These are phyloP conservation scores for Bondarzewia mesenterica DNA, from an alignment of 1,284 basidiomycete species.

Conservation along the genomic window DNA sequence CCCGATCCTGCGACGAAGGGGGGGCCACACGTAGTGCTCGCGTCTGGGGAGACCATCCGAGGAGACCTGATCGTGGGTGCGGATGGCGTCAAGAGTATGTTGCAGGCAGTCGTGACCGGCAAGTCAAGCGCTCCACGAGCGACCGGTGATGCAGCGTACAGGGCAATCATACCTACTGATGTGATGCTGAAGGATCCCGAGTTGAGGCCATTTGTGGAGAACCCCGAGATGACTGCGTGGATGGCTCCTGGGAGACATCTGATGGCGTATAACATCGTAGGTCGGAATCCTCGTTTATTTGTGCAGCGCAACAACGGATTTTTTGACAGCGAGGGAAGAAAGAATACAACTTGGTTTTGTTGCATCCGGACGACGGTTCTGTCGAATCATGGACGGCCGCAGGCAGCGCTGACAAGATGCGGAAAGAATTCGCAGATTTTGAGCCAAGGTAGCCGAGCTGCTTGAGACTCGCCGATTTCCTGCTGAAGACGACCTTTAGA, in stretches of 20 bases:
- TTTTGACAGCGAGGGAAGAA: slow-evolving; percentile 29
- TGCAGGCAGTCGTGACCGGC: slow-evolving; percentile 38
- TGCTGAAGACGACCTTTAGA: slow-evolving; percentile 10
- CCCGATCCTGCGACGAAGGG: slow-evolving; percentile 26
- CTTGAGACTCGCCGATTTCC: neutral
- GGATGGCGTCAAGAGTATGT: slow-evolving; percentile 41
- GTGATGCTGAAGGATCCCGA: slow-evolving; percentile 42
- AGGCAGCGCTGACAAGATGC: slow-evolving; percentile 37
- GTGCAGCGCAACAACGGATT: too few species aligned
- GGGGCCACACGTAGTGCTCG: slow-evolving; percentile 27
- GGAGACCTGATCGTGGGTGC: slow-evolving; percentile 35
- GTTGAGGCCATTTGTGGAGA: slow-evolving; percentile 30
- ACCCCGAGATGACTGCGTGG: slow-evolving; percentile 35
- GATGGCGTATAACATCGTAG: slow-evolving; percentile 35
- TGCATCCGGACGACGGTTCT: slow-evolving; percentile 36
- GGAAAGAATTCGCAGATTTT: slow-evolving; percentile 34
- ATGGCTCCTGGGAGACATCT: slow-evolving; percentile 33
- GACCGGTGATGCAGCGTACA: slow-evolving; percentile 47
- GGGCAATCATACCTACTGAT: slow-evolving; percentile 39
- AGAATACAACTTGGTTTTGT: slow-evolving; percentile 34
- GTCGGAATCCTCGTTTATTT: slow-evolving; percentile 11
- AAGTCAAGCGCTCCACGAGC: slow-evolving; percentile 23
- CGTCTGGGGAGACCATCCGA: slow-evolving; percentile 27
- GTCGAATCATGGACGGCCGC: slow-evolving; percentile 39
- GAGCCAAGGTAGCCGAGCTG: slow-evolving; percentile 30